phyloP scores from a whole-genome alignment of 257 asterid genomes.

The Solanum dulcamara region DNA sequence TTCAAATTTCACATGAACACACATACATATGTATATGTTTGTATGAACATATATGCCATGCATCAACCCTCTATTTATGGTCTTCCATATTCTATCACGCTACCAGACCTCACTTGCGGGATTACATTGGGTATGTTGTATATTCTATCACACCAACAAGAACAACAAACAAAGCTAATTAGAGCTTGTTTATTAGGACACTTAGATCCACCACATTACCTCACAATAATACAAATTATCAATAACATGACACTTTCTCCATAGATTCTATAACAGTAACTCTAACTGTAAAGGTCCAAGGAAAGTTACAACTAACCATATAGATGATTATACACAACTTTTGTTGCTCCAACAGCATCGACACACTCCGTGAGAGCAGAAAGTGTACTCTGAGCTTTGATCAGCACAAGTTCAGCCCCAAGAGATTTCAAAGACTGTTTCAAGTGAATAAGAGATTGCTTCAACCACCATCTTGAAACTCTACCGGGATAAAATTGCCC shows the following conservation, averaged over 20 bases:
- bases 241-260: not conserved
- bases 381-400: slow-evolving; percentile 60
- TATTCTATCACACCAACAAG: not conserved
- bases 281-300: not conserved
- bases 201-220: not conserved
- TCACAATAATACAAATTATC: not conserved
- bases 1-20: not conserved
- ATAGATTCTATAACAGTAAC: not conserved
- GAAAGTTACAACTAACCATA: slow-evolving; percentile 39
- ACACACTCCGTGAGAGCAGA: slow-evolving; percentile 60
- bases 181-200: not conserved
- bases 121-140: not conserved
- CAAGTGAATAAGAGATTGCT: slow-evolving; percentile 69
- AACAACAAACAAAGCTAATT: not conserved
- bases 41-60: not conserved
- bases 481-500: slow-evolving; percentile 77
- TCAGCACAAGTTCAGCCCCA: slow-evolving; percentile 62
- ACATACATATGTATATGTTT: not conserved
- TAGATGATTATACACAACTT: slow-evolving; percentile 73
- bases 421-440: slow-evolving; percentile 67
- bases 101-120: not conserved
- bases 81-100: not conserved
- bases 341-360: slow-evolving; percentile 58
- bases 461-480: slow-evolving; percentile 96
- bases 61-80: not conserved